Evolutionary conservation across 345 rosid genomes (phyloP).

Genomic region (Streptanthus diversifolius): DNA sequence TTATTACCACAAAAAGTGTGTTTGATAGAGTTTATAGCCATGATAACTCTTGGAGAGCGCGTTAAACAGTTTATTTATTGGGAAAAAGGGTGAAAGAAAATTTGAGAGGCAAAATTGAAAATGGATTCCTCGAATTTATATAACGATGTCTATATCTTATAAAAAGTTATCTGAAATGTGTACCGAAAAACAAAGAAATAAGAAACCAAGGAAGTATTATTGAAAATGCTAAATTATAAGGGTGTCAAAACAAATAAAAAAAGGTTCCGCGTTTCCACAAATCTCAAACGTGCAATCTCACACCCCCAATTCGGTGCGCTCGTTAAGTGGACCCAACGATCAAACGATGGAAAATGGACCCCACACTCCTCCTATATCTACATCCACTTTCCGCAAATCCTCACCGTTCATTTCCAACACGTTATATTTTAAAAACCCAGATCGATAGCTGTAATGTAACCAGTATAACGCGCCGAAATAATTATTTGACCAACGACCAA

Average conservation of each 20-base stretch:
- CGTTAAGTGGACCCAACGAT: constrained; percentile 18
- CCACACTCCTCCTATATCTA: constrained; percentile 19
- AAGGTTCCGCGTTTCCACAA: not conserved
- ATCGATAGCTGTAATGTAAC: constrained; percentile 12
- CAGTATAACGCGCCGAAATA: constrained; percentile 32
- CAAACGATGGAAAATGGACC: constrained; percentile 17
- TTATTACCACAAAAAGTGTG: not conserved
- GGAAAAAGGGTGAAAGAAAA: not conserved
- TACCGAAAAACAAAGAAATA: not conserved
- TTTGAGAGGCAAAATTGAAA: not conserved
- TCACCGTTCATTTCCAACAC: constrained; percentile 12
- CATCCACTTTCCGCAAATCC: constrained; percentile 27
- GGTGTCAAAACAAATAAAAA: not conserved
- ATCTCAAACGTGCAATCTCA: constrained; percentile 17
- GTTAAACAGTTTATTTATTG: not conserved
- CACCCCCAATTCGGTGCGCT: constrained; percentile 20
- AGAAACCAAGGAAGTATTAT: not conserved
- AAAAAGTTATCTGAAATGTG: not conserved
- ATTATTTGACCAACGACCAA: constrained; percentile 31
- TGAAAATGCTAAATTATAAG: not conserved
- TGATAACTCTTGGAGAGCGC: not conserved
- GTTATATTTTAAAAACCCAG: not conserved
- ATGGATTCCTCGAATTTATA: not conserved
- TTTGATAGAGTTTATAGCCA: not conserved
- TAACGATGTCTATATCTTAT: not conserved